Percentiles rank a stretch among this genome's conserved stretches.
Evolutionary conservation across 768 basidiomycete species (phyloP).

Genomic region (Lentinula raphanica): DNA sequence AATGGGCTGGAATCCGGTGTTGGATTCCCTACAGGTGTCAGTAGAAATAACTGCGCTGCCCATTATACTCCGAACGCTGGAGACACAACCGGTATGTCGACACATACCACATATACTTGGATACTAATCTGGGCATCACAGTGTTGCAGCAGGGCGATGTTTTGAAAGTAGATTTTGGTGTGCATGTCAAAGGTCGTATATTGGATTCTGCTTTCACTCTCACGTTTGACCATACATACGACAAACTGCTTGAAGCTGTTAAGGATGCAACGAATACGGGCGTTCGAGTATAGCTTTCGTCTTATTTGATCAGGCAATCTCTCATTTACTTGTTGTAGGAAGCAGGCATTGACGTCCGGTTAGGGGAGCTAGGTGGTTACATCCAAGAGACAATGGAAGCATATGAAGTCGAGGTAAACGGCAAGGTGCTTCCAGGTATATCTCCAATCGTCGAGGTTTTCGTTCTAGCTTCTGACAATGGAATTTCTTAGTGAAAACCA

Average conservation of each 20-base stretch:
- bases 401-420: conserved; percentile 91
- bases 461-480: background rate
- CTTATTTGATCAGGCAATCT: background rate
- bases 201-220: conserved; percentile 95
- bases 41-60: conserved; percentile 90
- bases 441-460: background rate
- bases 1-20: conserved; percentile 80
- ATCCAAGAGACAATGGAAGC: conserved; percentile 99
- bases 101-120: background rate
- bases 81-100: conserved; percentile 66
- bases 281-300: conserved; percentile 49
- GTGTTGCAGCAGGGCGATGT: conserved; percentile 83
- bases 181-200: conserved; percentile 95
- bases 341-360: conserved; percentile 91
- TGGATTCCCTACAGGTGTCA: conserved; percentile 95
- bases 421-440: conserved; percentile 78
- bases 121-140: conserved; percentile 23
- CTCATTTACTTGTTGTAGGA: conserved; percentile 47
- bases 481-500: conserved; percentile 75
- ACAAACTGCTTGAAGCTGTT: conserved; percentile 85
- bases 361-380: conserved; percentile 85
- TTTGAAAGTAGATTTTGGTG: conserved; percentile 95
- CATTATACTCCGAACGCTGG: conserved; percentile 96
- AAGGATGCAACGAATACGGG: conserved; percentile 94
- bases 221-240: conserved; percentile 83